Conservation (phyloP, 169 alveolate species). For the Babesia gibsoni region DNA sequence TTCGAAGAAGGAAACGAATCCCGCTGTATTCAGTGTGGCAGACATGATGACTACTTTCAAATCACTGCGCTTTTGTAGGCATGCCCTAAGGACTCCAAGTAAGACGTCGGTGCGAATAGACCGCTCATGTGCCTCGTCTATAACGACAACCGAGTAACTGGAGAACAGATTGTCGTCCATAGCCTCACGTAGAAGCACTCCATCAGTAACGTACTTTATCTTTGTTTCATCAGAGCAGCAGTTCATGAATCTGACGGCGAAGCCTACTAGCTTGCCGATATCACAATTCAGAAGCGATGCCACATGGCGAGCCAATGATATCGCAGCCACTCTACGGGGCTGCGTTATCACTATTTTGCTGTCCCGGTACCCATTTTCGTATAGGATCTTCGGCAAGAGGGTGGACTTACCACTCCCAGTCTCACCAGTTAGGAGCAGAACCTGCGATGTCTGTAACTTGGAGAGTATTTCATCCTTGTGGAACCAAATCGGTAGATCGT, state of each 20-base stretch:
- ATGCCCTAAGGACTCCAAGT: conserved; percentile 83
- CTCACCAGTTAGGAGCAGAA: conserved; percentile 27
- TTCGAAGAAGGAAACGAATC: conserved; percentile 78
- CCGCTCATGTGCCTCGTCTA: conserved; percentile 96
- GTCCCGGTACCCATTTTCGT: conserved; percentile 52
- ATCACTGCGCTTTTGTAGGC: conserved; percentile 74
- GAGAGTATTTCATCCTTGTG: conserved; percentile 48
- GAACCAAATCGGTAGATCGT: conserved; percentile 29
- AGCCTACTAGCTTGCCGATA: conserved; percentile 89
- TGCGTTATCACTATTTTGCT: conserved; percentile 81
- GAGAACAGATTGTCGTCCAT: conserved; percentile 77
- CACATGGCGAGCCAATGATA: conserved; percentile 86
- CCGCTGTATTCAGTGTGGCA: conserved; percentile 88
- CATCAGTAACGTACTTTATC: conserved; percentile 91
- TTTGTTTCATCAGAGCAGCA: conserved; percentile 81
- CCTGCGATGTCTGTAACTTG: conserved; percentile 35
- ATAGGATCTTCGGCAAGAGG: conserved; percentile 56
- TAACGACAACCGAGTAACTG: conserved; percentile 82
- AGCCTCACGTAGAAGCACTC: conserved; percentile 91
- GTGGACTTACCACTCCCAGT: conserved; percentile 92
- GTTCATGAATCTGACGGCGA: conserved; percentile 88
- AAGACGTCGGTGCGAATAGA: conserved; percentile 90
- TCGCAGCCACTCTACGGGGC: conserved; percentile 91
- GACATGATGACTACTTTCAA: conserved; percentile 89
- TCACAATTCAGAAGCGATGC: conserved; percentile 79